A percentile compares a stretch with the other conserved stretches of the same genome.
phyloP scores from a whole-genome alignment of 2,329 filamentous ascomycete genomes.

The Beauveria medogensis region DNA sequence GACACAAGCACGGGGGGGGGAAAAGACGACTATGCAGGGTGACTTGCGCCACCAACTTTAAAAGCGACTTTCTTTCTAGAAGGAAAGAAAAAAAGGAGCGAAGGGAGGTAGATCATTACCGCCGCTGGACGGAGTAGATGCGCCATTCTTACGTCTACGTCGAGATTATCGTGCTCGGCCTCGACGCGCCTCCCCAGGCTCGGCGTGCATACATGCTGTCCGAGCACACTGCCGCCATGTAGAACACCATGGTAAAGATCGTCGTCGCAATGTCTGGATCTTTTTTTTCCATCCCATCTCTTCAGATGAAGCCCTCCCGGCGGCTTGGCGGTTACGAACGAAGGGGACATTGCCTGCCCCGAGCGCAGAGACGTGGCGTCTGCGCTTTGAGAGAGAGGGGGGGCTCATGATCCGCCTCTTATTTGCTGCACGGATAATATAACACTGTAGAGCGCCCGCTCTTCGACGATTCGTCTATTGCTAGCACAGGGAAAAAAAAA shows the following conservation, averaged over 20 bases:
- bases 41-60: not conserved
- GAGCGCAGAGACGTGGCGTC: not conserved
- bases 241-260: too few species aligned
- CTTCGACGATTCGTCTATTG: not conserved
- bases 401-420: not conserved
- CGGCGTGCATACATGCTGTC: too few species aligned
- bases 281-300: too few species aligned
- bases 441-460: too few species aligned
- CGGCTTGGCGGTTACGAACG: not conserved
- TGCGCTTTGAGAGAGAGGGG: not conserved
- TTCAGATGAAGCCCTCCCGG: not conserved
- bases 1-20: not conserved
- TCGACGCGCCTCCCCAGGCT: too few species aligned
- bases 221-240: too few species aligned
- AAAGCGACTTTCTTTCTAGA: not conserved
- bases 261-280: too few species aligned
- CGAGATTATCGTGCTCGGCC: too few species aligned
- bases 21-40: not conserved
- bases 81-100: not conserved
- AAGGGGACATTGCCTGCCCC: not conserved
- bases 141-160: not conserved
- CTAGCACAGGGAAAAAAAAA: not conserved
- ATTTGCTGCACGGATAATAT: not conserved
- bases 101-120: too few species aligned
- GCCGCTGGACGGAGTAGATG: too few species aligned